Percentiles rank a stretch among this genome's conserved stretches.
Evolutionary conservation across 2,329 filamentous ascomycete genomes (phyloP).

Genomic region (Rosellinia necatrix): DNA sequence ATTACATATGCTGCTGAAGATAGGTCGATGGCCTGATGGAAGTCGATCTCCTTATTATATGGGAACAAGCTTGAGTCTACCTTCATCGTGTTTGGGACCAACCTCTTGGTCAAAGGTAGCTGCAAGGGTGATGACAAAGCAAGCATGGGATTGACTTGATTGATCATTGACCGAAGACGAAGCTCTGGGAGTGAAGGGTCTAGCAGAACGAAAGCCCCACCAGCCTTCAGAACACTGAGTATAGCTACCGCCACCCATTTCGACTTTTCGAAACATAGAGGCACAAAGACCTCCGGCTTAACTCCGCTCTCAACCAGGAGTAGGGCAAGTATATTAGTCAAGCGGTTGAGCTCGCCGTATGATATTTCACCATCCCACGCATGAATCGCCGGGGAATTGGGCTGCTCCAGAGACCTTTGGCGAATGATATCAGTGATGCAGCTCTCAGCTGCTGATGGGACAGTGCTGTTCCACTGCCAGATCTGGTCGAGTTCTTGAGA

Average conservation of each 20-base stretch:
- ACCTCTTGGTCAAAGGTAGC: too few species aligned
- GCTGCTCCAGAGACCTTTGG: neutral
- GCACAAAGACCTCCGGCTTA: neutral
- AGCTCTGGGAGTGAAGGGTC: neutral
- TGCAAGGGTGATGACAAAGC: conserved; percentile 4
- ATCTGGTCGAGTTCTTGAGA: too few species aligned
- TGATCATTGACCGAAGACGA: neutral
- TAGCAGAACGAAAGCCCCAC: neutral
- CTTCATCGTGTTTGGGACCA: neutral
- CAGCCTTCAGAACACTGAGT: conserved; percentile 5
- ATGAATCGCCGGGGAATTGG: conserved; percentile 9
- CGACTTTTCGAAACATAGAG: conserved; percentile 17
- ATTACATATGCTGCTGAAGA: conserved; percentile 1
- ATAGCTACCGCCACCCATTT: conserved; percentile 9
- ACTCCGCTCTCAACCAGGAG: neutral
- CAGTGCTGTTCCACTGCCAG: neutral
- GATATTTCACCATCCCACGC: conserved; percentile 10
- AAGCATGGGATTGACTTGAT: neutral
- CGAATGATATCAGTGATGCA: conserved; percentile 2
- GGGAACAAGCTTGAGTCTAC: neutral
- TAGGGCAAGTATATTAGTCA: conserved; percentile 5
- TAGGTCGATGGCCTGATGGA: neutral
- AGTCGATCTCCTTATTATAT: neutral
- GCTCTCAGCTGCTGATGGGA: neutral
- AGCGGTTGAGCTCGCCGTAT: conserved; percentile 7